Evolutionary conservation across 2,329 filamentous ascomycete genomes (phyloP), one percentile per base, ranked within the genome.

Genomic region (Cercospora citrullina): DNA sequence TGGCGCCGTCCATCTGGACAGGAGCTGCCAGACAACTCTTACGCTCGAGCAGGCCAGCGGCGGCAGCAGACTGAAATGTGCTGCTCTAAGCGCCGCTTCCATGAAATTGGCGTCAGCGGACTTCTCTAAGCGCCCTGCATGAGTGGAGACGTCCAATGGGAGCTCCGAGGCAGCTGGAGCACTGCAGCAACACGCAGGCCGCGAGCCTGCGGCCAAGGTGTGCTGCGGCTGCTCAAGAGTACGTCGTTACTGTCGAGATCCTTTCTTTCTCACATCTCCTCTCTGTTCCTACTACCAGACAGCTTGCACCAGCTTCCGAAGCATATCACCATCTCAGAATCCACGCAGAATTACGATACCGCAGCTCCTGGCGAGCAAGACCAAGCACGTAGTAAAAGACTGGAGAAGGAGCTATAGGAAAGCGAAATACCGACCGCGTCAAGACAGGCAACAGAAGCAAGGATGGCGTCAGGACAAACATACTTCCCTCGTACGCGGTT

Each of bases 51-150:
- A 14, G 48, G 26, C 26, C 21, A 23, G 48, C 14, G 21, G n/a
- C 21, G 7, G 53, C 26, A 58, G 53, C 59, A 63, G 59, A 23
- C 23, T 53, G 39, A 53, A 30, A 36, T 48, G 51, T 33, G 45
- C 58, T 65, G 55, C 63, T 65, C 42, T 65, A 68, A 68, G 66
- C 66, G 66, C 66, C 66, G 30, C 12, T 63, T 59, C 62, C 66
- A 65, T 65, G 57, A 45, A 21, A 39, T 39, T 36, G 61, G 66
- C 61, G 62, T 64, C 60, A 62, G 58, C 48, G 59, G 33, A 63
- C 30, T 26, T 7, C 59, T 63, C 63, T 65, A 64, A 42, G 67
- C 63, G 69, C 69, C 69, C 64, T 69, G 69, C 64, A 71, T 65
- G 30, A 66, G 48, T 42, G 62, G 51, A 64, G 51, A 42, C 21